A percentile compares a stretch with the other conserved stretches of the same genome.
phyloP scores from a whole-genome alignment of 1,139 yeast species.

The Suhomyces terraborum region DNA sequence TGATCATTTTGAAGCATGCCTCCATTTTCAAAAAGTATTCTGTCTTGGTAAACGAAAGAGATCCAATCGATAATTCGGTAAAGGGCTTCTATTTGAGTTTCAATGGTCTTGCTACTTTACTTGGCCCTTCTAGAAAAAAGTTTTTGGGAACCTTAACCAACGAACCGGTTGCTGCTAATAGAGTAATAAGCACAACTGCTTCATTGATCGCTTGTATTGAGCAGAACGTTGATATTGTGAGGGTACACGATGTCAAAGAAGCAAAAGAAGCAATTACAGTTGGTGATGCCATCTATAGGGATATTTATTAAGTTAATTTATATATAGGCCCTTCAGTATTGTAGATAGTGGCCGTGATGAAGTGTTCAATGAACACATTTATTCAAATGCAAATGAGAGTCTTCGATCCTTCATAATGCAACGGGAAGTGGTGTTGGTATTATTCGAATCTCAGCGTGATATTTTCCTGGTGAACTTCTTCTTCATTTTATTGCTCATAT shows the following conservation, averaged over 20 bases:
- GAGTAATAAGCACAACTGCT: slow-evolving; percentile 79
- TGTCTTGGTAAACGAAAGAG: slow-evolving; percentile 24
- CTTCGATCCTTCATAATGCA: not conserved
- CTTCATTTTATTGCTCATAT: slow-evolving; percentile 53
- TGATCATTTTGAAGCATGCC: slow-evolving; percentile 61
- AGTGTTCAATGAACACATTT: not conserved
- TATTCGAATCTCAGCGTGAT: not conserved
- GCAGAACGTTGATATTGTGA: slow-evolving; percentile 74
- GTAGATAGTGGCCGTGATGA: not conserved
- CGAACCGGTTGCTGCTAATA: slow-evolving; percentile 50
- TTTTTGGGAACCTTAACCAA: slow-evolving; percentile 76
- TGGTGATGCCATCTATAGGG: slow-evolving; percentile 78
- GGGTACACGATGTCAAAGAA: slow-evolving; percentile 84
- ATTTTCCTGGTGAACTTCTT: slow-evolving; percentile 33
- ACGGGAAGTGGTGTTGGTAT: not conserved
- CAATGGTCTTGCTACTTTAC: slow-evolving; percentile 61
- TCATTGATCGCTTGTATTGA: slow-evolving; percentile 73
- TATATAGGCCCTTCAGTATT: not conserved
- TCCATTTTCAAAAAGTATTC: slow-evolving; percentile 58
- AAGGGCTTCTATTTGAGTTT: slow-evolving; percentile 41
- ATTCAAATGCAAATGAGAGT: slow-evolving; percentile 1
- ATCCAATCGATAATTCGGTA: slow-evolving; percentile 22
- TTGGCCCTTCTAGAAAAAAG: slow-evolving; percentile 87
- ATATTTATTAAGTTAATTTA: slow-evolving; percentile 3
- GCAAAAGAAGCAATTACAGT: slow-evolving; percentile 63